phyloP scores from a whole-genome alignment of 352 stramenopile genomes.

The Stephanocyclus meneghinianus region DNA sequence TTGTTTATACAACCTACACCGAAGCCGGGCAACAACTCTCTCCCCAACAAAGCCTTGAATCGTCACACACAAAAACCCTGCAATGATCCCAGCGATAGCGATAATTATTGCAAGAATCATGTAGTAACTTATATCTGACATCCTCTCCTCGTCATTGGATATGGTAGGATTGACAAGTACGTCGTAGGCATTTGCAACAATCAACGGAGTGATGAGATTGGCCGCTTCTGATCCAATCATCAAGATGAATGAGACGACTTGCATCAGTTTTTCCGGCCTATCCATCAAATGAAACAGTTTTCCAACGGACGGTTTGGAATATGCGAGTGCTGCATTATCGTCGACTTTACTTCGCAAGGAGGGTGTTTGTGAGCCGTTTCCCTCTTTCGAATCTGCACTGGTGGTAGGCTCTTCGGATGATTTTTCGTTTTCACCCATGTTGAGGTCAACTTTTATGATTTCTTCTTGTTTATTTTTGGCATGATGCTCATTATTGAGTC shows the following conservation, averaged over 20 bases:
- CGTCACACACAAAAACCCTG: conserved; percentile 42
- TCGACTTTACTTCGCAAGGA: background rate
- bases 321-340: background rate
- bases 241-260: conserved; percentile 40
- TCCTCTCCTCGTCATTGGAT: conserved; percentile 6
- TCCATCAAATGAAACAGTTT: conserved; percentile 30
- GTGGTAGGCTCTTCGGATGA: background rate
- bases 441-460: background rate
- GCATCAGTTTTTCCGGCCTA: conserved; percentile 32
- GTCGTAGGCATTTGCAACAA: conserved; percentile 57
- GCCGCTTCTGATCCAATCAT: conserved; percentile 40
- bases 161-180: conserved; percentile 38
- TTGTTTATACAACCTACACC: conserved; percentile 57
- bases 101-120: conserved; percentile 50
- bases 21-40: conserved; percentile 52
- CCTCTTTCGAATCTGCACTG: background rate
- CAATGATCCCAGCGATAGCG: conserved; percentile 22
- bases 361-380: background rate
- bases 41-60: conserved; percentile 54
- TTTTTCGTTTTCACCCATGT: background rate
- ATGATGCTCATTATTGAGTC: too few species aligned
- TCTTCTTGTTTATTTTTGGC: too few species aligned
- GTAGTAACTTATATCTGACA: conserved; percentile 42
- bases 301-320: background rate
- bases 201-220: conserved; percentile 41